Evolutionary conservation across 176 grass and related monocot genomes (phyloP), one percentile per base, ranked within the genome.

Genomic region (Avena insularis): DNA sequence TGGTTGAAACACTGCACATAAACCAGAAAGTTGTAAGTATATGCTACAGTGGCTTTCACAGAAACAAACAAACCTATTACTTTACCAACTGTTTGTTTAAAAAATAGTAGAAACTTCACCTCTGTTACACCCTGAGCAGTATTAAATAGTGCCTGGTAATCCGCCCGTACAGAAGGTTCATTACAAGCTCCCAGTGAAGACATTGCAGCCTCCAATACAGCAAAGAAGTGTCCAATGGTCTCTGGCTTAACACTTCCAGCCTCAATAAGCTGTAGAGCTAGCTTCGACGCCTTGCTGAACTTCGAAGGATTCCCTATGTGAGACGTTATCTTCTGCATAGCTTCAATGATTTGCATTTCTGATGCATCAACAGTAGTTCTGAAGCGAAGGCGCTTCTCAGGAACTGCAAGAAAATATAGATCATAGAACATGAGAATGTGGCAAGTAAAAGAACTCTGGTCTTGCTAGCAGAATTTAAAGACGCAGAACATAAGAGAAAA

Each of bases 221-320:
- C 84, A 90, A 92, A 98, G 83, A 98, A 98, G 48, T 96, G 82
- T 15, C 81, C 47, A 21, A 86, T 82, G 20, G 94, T 98, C 87
- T 89, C 97, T 70, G 87, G 74, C 56, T 98, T 94, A 66, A 98
- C 85, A 62, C 97, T 98, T 79, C 94, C 94, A 20, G 97, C 82
- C 53, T 94, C 92, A 27, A 96, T 93, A 75, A 98, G 89, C 57
- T 96, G 94, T 81, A 94, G 13, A 61, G 92, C 94, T 66, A 98
- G 75, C 74, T 98, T 98, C 12, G 97, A 98, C 14, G 97, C 97
- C 87, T 98, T 98, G 63, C 85, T 88, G 73, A 98, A 98, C 80
- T 98, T 98, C 4, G 89, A 94, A 86, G 87, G 87, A 72, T 98
- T 98, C 25, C 88, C 91, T 84, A 98, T 96, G 66, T 98, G 97